Base-by-base conservation (phyloP, 192 early-diverging fungal genomes). In the Coemansia sp. region DNA sequence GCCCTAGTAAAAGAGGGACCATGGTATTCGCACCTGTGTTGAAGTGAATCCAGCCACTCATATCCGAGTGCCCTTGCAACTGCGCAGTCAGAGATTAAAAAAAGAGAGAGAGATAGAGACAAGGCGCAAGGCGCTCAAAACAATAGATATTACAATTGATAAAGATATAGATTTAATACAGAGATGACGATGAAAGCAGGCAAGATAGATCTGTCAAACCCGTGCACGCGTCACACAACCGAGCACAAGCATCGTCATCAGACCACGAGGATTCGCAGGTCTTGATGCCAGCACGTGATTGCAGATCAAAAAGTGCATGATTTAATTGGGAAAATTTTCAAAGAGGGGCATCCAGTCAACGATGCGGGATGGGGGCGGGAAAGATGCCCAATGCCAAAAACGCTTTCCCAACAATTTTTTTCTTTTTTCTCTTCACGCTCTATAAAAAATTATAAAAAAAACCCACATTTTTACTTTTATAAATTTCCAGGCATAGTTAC, bases 1-100 rank as follows among this genome's bases (percentile, higher is more conserved):
- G 86, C 47, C 91, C 91, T 24, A 92, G 72, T 18, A 90, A 55
- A 63, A 86, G 78, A 18, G 79, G 79, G 4, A 81, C 66, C 54
- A 41, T 70, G 49, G 74, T 62, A 4, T 57, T 74, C 4, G 72
- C 57, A 20, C 66, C 72, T 0, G 67, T 16, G 36, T 74, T 64
- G 29, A 74, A 16, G 3, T 51, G 66, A n/a, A 74, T 49, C 72
- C 72, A 74, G 47, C 72, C 42, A 7, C 3, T 36, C 24, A 42
- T 60, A 57, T 57, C 54, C 40, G 40, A 42, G 9, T 51, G 10
- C n/a, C 18, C 34, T 27, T 20, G 34, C 29, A n/a, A 44, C 43
- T 44, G 43, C 12, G 43, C 12, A 36, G 22, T 2, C 36, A 61
- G 34, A 38, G 29, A 36, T 34, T 36, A 9, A 20, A 61, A 24